Base-by-base conservation (phyloP, 305 asterid genomes). In the Euphrasia arctica region DNA sequence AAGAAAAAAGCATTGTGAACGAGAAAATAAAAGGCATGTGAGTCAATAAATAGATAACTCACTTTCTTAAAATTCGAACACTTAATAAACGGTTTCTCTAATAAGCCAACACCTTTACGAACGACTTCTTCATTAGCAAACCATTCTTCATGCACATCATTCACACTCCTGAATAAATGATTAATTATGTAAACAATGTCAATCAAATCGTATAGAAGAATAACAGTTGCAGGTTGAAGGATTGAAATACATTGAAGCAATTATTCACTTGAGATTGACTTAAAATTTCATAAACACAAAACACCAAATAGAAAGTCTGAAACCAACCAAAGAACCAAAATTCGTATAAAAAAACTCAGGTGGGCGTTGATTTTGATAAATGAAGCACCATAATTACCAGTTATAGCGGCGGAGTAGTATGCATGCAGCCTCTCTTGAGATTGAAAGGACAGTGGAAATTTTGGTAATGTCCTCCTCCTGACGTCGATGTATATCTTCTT, bases 131-230 rank as follows among this genome's bases (percentile, higher is more conserved):
- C 98, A 45, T 86, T 85, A 18, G 92, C 83, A 77, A 91, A 91
- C 98, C 98, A 91, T 70, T 78, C 85, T 60, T 91, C 98, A 22
- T 91, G 95, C 69, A 91, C 98, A 64, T 77, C 75, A 76, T 73
- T 91, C 67, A 85, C 95, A 74, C 83, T 86, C 98, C 98, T 91
- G 67, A 68, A 73, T 59, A 34, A 70, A 56, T 58, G 4, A 55
- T 58, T 34, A 71, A 65, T 50, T 64, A 65, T 11, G 64, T 50
- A 66, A 62, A 63, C 6, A 5, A 34, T 54, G 62, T 62, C 25
- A 36, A 65, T 52, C 29, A 51, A 57, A 51, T 49, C 45, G 69
- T n/a, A 28, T 50, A 14, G 27, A 32, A 66, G 9, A 27, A 69
- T 7, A 68, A 56, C 59, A 54, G 39, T 54, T 28, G 42, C 42